Evolutionary conservation across 371 early-diverging fungal species (phyloP), one percentile per base, ranked within the genome.

Genomic region (Apophysomyces variabilis): DNA sequence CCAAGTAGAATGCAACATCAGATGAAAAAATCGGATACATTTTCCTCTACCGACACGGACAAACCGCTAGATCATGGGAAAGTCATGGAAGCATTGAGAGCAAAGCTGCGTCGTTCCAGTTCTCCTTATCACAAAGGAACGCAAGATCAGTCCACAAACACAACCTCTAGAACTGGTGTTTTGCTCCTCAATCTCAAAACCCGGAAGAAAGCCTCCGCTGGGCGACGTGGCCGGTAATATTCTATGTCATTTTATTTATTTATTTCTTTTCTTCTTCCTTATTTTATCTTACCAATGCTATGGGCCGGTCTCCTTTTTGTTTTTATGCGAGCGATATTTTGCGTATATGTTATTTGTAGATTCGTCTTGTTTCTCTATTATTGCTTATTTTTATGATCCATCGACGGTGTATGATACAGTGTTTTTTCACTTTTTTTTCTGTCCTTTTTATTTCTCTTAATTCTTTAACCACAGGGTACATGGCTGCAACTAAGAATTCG

Each of bases 181-280:
- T 58, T 80, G 16, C 58, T 80, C 9, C 67, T 80, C 8, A 78
- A 80, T 50, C 58, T 80, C 13, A 80, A 80, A 43, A 77, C 75
- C 36, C 78, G 78, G 37, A 71, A 71, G 18, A 73, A 71, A 47
- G 62, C 69, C 4, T 75, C 75, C 58, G 73, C 80, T 39, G 57
- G 68, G 8, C 58, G 66, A 21, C 50, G 61, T 50, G n/a, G n/a
- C 37, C 64, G 16, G 54, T 67, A 7, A 50, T 62, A 18, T 70
- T 71, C 12, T 72, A 50, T 50, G 32, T 26, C 32, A 26, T 26
- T 3, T 26, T 26, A 26, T 3, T 26, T 26, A 26, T 26, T 26
- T 26, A 26, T 3, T 26, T 26, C 32, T 26, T 26, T 26, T 50
- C 9, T 50, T 21, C 21, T n/a, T 47, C 9, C 8, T 13, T 9